Base-by-base conservation (phyloP, 352 stramenopile species). In the Pythium brassicae region DNA sequence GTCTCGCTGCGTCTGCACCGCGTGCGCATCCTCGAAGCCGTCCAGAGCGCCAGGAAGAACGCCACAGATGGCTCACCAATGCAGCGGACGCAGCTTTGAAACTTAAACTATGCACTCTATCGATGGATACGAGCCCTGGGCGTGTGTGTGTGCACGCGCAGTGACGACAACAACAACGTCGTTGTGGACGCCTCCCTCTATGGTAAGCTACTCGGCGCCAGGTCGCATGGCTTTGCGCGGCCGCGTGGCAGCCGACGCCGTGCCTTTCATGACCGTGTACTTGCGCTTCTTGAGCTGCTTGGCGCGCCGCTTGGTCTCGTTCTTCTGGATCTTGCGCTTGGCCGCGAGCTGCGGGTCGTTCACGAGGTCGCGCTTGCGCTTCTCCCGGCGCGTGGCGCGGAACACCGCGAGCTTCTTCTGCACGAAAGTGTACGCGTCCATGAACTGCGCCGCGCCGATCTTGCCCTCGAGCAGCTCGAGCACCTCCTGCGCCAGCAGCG, bases 231-330 rank as follows among this genome's bases (percentile, higher is more conserved):
- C 63, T 71, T 92, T 92, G 35, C 59, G 71, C 20, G 75, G 65
- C 10, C 71, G 72, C 32, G 78, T 72, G 45, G 68, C 82, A n/a
- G 76, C 74, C 43, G 83, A 90, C 4, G 69, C 60, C 4, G 82
- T 81, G 39, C 86, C 86, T 66, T 95, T 95, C 52, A 94, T 57
- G 29, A 94, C 69, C n/a, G 80, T 73, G 59, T 87, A 80, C 69
- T 96, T 96, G 62, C 87, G 82, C 66, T 96, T 95, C 59, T 90
- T 89, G 45, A 93, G 52, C 65, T 95, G 82, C 72, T 94, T 94
- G 22, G 75, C 69, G 35, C 61, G 71, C 45, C 78, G 78, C 67
- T 96, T 96, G 34, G 79, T 67, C 49, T 93, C 76, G 65, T 95
- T 94, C 67, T 94, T 93, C 34, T 88, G 74, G 45, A 95, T 81